A percentile compares a stretch with the other conserved stretches of the same genome.
These are phyloP conservation scores for Penicillium flavigenum DNA, from an alignment of 495 filamentous ascomycete species.

Conservation along the genomic window DNA sequence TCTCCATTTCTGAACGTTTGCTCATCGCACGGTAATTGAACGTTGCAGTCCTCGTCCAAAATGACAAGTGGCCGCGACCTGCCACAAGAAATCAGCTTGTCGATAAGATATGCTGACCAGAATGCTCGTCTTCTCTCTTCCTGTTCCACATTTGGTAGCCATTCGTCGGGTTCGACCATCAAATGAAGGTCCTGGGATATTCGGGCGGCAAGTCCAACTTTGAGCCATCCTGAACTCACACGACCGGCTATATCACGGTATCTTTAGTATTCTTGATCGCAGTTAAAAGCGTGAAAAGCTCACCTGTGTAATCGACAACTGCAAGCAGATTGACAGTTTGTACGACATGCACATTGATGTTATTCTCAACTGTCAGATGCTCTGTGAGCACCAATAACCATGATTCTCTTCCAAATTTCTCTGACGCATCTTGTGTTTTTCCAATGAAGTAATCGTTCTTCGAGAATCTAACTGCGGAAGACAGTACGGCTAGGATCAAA, in stretches of 20 bases:
- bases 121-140: conserved; percentile 34
- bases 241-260: conserved; percentile 23
- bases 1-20: conserved; percentile 19
- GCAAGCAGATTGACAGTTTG: conserved; percentile 33
- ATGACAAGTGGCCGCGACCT: conserved; percentile 28
- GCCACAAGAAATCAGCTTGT: conserved; percentile 34
- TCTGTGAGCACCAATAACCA: conserved; percentile 32
- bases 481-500: conserved; percentile 27
- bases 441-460: conserved; percentile 24
- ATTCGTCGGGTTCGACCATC: conserved; percentile 28
- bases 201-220: conserved; percentile 33
- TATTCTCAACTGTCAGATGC: conserved; percentile 27
- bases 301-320: conserved; percentile 30
- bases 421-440: conserved; percentile 17
- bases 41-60: conserved; percentile 28
- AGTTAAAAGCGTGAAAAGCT: not conserved
- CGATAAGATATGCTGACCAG: conserved; percentile 35
- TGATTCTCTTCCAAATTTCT: conserved; percentile 28
- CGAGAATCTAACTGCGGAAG: conserved; percentile 30
- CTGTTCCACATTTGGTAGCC: conserved; percentile 26
- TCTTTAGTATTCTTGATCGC: no score
- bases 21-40: conserved; percentile 35
- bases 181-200: conserved; percentile 32
- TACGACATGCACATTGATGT: conserved; percentile 25
- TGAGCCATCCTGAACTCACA: conserved; percentile 30